Evolutionary conservation across 2,329 filamentous ascomycete species (phyloP).

Genomic region (Podosphaera fusca): DNA sequence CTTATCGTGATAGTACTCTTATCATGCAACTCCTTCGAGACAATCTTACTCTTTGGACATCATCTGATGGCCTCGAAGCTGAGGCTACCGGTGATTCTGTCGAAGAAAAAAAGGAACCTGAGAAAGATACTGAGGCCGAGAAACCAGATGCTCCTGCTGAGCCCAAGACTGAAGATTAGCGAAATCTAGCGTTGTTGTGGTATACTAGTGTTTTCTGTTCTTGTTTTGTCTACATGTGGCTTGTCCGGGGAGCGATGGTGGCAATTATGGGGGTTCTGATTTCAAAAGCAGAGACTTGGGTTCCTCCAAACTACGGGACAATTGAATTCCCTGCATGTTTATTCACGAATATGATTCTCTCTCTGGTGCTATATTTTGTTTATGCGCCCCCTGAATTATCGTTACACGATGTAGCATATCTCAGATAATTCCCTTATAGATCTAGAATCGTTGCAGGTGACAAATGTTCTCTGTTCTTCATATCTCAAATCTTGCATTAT

Average conservation of each 20-base stretch:
- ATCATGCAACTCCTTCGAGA: constrained; percentile 98
- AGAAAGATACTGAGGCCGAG: neutral
- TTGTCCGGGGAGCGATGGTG: neutral
- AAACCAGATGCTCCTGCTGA: neutral
- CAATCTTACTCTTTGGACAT: constrained; percentile 99
- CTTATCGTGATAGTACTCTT: constrained; percentile 93
- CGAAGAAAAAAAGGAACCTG: neutral
- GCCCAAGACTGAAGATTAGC: neutral
- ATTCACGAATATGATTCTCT: neutral
- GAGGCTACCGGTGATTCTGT: neutral
- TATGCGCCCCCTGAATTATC: neutral
- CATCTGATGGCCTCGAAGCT: constrained; percentile 43
- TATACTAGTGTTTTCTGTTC: neutral
- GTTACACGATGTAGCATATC: neutral
- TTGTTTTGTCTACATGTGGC: neutral
- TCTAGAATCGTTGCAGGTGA: neutral
- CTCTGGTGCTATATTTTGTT: neutral
- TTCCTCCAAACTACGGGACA: neutral
- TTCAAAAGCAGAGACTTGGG: neutral
- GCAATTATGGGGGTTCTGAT: neutral
- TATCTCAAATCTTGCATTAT: too few relatives aligned
- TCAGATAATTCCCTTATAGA: neutral
- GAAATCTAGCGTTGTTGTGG: neutral
- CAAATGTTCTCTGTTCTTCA: too few relatives aligned
- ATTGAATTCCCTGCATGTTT: neutral